Evolutionary conservation across 192 early-diverging fungal genomes (phyloP), one percentile per base, ranked within the genome.

Genomic region (Chytriomyces sp.): DNA sequence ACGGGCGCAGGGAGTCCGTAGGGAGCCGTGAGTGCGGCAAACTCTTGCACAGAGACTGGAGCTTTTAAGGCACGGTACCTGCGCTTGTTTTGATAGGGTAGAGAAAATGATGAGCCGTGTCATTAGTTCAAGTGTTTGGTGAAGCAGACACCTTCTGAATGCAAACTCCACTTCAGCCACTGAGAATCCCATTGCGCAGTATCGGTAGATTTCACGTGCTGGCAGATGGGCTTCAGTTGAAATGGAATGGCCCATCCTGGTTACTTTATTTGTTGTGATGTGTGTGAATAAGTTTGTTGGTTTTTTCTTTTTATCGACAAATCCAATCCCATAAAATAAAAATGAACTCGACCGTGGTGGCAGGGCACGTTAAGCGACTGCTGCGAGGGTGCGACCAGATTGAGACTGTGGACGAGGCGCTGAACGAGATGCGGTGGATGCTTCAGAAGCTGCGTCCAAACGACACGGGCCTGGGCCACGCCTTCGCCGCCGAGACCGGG

Each of bases 111-210:
- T 48, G 26, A 8, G 35, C 5, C 10, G 23, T 45, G 18, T 16
- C 3, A 1, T 45, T 35, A 3, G 2, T 1, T 0, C 6, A 67
- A 18, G 10, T 11, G 43, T 11, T 26, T 2, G 9, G 9, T 7
- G 50, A 28, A 7, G 20, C 68, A 24, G 28, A 23, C 8, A 69
- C 68, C 68, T 10, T 53, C 76, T 35, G 66, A 77, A 77, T 44
- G 66, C 49, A 46, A 68, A 77, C 45, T 77, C 76, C 0, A 77
- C 67, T 45, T 77, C 76, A 6, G 76, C 76, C 4, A 77, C 76
- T 13, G 76, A 53, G 45, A 77, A 69, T 26, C 76, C 66, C 45
- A 44, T 69, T 23, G 68, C 68, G 68, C 68, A 69, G 50, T 69
- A 69, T 8, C 26, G 10, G 26, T 69, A 69, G 16, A 69, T 28